Percentiles rank a stretch among this genome's conserved stretches.
Evolutionary conservation across 306 rosid genomes (phyloP).

Genomic region (Arachis stenosperma): DNA sequence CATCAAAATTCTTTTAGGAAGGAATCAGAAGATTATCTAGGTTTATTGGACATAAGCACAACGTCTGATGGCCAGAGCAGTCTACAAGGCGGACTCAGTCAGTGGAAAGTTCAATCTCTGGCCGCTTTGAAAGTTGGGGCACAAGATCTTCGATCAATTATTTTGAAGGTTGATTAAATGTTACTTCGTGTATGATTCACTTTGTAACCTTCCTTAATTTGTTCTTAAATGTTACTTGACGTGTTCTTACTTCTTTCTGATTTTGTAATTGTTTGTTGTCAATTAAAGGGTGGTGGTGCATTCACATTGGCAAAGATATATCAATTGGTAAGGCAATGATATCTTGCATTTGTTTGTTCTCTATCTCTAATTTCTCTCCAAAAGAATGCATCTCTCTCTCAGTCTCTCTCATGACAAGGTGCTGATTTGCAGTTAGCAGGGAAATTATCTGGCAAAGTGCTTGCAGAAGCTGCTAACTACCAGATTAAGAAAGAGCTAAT

Average conservation of each 20-base stretch:
- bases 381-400: conserved; percentile 6
- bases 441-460: conserved; percentile 80
- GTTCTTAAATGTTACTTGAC: conserved; percentile 23
- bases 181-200: not conserved
- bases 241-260: conserved; percentile 30
- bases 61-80: conserved; percentile 51
- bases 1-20: conserved; percentile 56
- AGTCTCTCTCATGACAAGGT: conserved; percentile 18
- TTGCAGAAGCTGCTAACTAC: conserved; percentile 86
- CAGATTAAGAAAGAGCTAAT: conserved; percentile 82
- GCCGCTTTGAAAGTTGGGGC: conserved; percentile 63
- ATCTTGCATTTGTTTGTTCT: conserved; percentile 28
- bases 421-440: conserved; percentile 60
- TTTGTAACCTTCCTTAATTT: conserved; percentile 19
- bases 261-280: conserved; percentile 18
- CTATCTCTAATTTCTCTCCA: conserved; percentile 11
- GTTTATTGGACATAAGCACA: conserved; percentile 40
- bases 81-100: conserved; percentile 76
- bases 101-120: conserved; percentile 69
- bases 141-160: conserved; percentile 61
- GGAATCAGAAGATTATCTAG: conserved; percentile 52
- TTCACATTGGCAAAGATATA: conserved; percentile 72
- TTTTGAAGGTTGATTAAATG: conserved; percentile 64
- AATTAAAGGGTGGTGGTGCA: conserved; percentile 76
- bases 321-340: conserved; percentile 67